phyloP scores from a whole-genome alignment of 1,284 basidiomycete genomes.

The Ceratobasidium sp. region DNA sequence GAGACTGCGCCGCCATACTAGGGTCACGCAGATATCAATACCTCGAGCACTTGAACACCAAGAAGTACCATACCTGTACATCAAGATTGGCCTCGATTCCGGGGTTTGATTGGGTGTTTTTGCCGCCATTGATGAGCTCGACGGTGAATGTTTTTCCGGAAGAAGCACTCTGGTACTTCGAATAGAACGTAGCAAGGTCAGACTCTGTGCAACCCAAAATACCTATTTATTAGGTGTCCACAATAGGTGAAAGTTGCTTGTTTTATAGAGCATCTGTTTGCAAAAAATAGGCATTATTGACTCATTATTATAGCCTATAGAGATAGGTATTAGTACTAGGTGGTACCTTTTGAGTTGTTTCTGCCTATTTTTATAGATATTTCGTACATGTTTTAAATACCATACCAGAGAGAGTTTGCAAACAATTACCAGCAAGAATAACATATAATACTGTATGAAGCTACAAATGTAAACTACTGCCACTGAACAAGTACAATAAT shows the following conservation, averaged over 20 bases:
- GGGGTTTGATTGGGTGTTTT: conserved; percentile 62
- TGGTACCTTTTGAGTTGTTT: too few relatives aligned
- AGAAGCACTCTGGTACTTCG: conserved; percentile 61
- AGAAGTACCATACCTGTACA: conserved; percentile 32
- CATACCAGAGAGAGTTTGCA: too few relatives aligned
- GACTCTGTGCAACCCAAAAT: conserved; percentile 60
- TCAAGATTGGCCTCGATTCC: conserved; percentile 56
- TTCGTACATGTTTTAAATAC: too few relatives aligned
- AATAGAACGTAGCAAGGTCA: conserved; percentile 65
- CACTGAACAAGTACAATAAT: too few relatives aligned
- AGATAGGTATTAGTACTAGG: too few relatives aligned
- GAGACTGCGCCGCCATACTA: conserved; percentile 67
- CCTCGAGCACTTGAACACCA: conserved; percentile 57
- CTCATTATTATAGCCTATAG: too few relatives aligned
- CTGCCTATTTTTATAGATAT: too few relatives aligned
- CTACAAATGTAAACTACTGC: too few relatives aligned
- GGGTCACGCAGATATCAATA: conserved; percentile 57
- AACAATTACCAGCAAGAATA: too few relatives aligned
- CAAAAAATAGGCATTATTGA: too few relatives aligned
- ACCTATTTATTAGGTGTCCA: neutral
- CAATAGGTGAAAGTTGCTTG: neutral
- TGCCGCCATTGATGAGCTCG: conserved; percentile 65
- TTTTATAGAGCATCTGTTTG: too few relatives aligned
- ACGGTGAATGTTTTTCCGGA: conserved; percentile 58
- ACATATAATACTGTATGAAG: too few relatives aligned